Evolutionary conservation across 129 eudicot species (phyloP).

Genomic region (Chrysanthemum seticuspe): DNA sequence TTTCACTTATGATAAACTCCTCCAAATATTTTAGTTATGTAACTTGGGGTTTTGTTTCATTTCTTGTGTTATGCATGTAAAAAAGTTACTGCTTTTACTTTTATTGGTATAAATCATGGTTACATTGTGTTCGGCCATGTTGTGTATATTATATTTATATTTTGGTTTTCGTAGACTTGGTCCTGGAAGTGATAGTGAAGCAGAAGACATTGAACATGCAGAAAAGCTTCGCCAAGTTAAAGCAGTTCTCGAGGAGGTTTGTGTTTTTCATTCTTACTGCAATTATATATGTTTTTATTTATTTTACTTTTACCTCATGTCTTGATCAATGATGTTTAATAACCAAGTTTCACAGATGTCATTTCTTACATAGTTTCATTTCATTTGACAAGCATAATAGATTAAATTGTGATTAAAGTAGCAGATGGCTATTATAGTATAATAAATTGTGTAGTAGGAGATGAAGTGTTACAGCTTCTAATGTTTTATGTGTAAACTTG

Average conservation of each 20-base stretch:
- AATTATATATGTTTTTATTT: neutral
- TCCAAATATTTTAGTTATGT: neutral
- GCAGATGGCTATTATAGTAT: neutral
- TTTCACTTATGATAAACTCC: slow-evolving; percentile 7
- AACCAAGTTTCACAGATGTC: slow-evolving; percentile 7
- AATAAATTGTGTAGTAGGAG: neutral
- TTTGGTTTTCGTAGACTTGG: slow-evolving; percentile 49
- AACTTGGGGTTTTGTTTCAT: neutral
- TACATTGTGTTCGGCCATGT: slow-evolving; percentile 7
- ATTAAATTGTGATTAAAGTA: neutral
- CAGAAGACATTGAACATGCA: slow-evolving; percentile 84
- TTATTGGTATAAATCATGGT: neutral
- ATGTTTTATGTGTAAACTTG: slow-evolving; percentile 2
- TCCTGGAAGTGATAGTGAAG: slow-evolving; percentile 79
- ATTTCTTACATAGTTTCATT: neutral
- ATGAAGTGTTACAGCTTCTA: slow-evolving; percentile 11
- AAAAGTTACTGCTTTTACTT: neutral
- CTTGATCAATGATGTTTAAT: slow-evolving; percentile 14
- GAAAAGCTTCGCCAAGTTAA: slow-evolving; percentile 90
- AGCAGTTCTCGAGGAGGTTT: slow-evolving; percentile 85
- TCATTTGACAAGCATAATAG: too few species aligned
- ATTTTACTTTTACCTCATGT: slow-evolving; percentile 1
- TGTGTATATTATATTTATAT: slow-evolving; percentile 17
- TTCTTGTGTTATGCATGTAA: neutral
- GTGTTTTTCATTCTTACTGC: slow-evolving; percentile 6